Evolutionary conservation across 805 yeast species (phyloP).

Genomic region (Zygoascus bituminiphila): DNA sequence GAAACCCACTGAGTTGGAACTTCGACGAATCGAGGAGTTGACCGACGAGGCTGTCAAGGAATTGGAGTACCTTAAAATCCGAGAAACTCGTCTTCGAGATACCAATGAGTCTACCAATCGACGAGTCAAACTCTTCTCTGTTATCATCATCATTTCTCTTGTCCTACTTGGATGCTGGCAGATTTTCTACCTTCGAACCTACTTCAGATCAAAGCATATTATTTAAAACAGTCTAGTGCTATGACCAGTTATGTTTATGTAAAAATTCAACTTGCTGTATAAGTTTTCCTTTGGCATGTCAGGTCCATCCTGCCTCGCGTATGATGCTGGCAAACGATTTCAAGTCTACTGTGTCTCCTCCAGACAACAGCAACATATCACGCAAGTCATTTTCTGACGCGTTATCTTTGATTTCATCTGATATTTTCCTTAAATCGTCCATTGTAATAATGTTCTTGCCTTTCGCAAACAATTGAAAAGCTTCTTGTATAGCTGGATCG

Average conservation of each 20-base stretch:
- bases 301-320: constrained; percentile 13
- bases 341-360: constrained; percentile 13
- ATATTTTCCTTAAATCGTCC: constrained; percentile 20
- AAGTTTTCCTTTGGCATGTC: background rate
- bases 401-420: constrained; percentile 22
- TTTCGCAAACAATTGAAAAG: constrained; percentile 12
- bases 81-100: constrained; percentile 91
- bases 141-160: constrained; percentile 58
- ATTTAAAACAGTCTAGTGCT: constrained; percentile 15
- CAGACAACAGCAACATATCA: constrained; percentile 25
- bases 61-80: constrained; percentile 69
- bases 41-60: constrained; percentile 75
- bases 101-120: constrained; percentile 94
- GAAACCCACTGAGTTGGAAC: constrained; percentile 85
- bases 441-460: constrained; percentile 21
- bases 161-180: constrained; percentile 87
- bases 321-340: constrained; percentile 23
- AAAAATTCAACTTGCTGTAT: too few species aligned
- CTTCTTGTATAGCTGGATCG: constrained; percentile 9
- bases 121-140: constrained; percentile 82
- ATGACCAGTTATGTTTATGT: too few species aligned
- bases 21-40: constrained; percentile 79
- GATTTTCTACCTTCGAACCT: constrained; percentile 81
- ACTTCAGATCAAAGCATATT: constrained; percentile 51
- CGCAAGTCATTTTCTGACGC: constrained; percentile 24